These are phyloP conservation scores for Argentina anserina DNA, from an alignment of 306 rosid genomes.

Conservation along the genomic window DNA sequence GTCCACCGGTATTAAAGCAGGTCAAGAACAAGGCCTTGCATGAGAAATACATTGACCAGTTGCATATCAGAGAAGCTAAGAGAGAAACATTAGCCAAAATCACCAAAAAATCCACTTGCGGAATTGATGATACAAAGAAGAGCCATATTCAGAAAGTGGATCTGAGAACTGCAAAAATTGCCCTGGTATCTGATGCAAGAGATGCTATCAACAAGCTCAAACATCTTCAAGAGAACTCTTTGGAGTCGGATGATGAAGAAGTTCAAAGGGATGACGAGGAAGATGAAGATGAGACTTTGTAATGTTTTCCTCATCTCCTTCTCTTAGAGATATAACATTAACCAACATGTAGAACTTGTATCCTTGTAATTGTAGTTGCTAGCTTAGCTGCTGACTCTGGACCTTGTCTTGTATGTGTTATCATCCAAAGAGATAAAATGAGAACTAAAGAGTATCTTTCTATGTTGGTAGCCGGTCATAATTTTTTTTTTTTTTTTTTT, in stretches of 20 bases:
- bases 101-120: conserved; percentile 9
- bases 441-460: not conserved
- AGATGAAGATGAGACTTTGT: conserved; percentile 35
- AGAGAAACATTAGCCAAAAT: conserved; percentile 44
- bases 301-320: conserved; percentile 8
- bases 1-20: conserved; percentile 76
- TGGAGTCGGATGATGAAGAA: conserved; percentile 40
- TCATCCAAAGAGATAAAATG: not conserved
- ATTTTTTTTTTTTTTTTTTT: not conserved
- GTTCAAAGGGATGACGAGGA: conserved; percentile 21
- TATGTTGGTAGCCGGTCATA: not conserved
- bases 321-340: not conserved
- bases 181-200: conserved; percentile 70
- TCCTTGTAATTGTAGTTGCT: not conserved
- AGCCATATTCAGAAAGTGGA: conserved; percentile 26
- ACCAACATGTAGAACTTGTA: not conserved
- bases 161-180: conserved; percentile 56
- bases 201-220: conserved; percentile 59
- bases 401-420: not conserved
- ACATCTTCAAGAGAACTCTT: conserved; percentile 28
- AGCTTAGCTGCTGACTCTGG: not conserved
- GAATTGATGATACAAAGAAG: conserved; percentile 26
- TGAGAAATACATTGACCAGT: conserved; percentile 76
- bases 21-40: conserved; percentile 64
- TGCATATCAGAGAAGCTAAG: conserved; percentile 60